Evolutionary conservation across 2,329 filamentous ascomycete species (phyloP), one percentile per base, ranked within the genome.

Genomic region (Graphilbum sp.): DNA sequence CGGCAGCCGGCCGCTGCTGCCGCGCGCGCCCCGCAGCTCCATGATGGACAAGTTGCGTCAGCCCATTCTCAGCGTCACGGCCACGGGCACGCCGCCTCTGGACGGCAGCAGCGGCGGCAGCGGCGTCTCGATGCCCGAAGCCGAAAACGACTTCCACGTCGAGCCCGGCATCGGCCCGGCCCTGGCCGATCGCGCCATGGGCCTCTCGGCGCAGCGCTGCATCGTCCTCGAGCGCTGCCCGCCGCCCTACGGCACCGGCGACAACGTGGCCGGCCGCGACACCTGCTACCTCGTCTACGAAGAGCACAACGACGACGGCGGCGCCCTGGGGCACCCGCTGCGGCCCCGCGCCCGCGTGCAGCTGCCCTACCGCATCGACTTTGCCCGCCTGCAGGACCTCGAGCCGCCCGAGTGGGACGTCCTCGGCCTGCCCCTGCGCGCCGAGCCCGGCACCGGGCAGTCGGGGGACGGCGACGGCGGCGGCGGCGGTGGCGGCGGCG

Each of bases 381-480:
- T 38, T 38, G 30, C 23, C 16, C 21, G 9, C 2, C 36, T 21
- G 5, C 20, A 16, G 21, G 19, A 32, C 5, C 12, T 31, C 10
- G 15, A 17, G 15, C 37, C 37, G 8, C n/a, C n/a, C n/a, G 11
- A 17, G n/a, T 39, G 32, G 32, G 37, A 39, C 13, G 33, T 39
- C 11, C 18, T 32, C 9, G 37, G 37, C 6, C 16, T 39, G 18
- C 36, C 36, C 15, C 31, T 38, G 18, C 32, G 17, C 15, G n/a
- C 31, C 13, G 31, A n/a, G n/a, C n/a, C n/a, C n/a, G n/a, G n/a
- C n/a, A n/a, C n/a, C n/a, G n/a, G n/a, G n/a, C n/a, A n/a, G n/a
- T n/a, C n/a, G n/a, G n/a, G n/a, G n/a, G n/a, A n/a, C n/a, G 31
- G 15, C n/a, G 31, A 16, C n/a, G 17, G 31, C 4, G 17, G 8